These are phyloP conservation scores for Leccinum disarticulatum DNA, from an alignment of 768 basidiomycete species.

Conservation along the genomic window DNA sequence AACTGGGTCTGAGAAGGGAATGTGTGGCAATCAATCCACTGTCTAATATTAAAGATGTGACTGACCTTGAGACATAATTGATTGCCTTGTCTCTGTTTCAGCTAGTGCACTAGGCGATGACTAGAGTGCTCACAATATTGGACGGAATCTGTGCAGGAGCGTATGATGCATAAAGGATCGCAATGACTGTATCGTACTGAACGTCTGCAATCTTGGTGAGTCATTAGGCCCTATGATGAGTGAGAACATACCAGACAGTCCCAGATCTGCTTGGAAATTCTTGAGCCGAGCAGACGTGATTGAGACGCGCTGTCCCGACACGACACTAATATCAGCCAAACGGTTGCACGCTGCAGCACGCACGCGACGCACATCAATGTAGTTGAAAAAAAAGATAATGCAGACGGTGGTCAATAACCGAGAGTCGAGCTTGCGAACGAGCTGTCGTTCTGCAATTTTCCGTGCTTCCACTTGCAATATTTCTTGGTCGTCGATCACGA, in stretches of 20 bases:
- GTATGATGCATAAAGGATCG: not conserved
- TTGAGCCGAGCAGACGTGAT: not conserved
- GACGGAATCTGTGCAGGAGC: not conserved
- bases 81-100: conserved; percentile 39
- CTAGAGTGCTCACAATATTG: conserved; percentile 18
- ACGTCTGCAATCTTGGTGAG: conserved; percentile 34
- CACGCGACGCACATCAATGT: conserved; percentile 51
- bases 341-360: not conserved
- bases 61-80: conserved; percentile 51
- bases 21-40: not conserved
- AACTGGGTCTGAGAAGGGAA: conserved; percentile 48
- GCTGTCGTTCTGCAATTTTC: conserved; percentile 22
- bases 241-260: not conserved
- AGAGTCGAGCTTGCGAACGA: conserved; percentile 56
- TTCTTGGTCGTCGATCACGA: not conserved
- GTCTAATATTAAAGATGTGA: not conserved
- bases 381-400: conserved; percentile 65
- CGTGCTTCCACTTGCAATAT: conserved; percentile 7
- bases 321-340: not conserved
- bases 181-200: not conserved
- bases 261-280: not conserved
- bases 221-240: not conserved
- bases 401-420: conserved; percentile 58
- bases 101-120: not conserved
- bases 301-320: not conserved